phyloP scores from a whole-genome alignment of 805 yeast species.

The Candida sithepensis region DNA sequence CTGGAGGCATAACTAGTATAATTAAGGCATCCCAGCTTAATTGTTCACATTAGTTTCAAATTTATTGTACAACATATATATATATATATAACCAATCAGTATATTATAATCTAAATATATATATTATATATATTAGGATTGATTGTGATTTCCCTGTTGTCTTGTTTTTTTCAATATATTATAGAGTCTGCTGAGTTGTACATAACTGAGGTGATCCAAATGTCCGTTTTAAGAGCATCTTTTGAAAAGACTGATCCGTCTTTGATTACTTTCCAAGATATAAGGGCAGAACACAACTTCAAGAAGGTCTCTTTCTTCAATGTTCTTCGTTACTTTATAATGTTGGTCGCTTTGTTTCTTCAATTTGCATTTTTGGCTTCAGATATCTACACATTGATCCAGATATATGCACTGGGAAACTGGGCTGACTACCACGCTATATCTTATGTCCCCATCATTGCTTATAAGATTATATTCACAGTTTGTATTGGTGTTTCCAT shows the following conservation, averaged over 20 bases:
- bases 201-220: too few relatives aligned
- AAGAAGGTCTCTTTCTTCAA: slow-evolving; percentile 41
- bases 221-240: background rate
- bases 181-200: too few relatives aligned
- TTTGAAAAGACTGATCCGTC: slow-evolving; percentile 16
- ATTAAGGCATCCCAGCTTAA: too few relatives aligned
- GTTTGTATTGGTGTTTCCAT: slow-evolving; percentile 77
- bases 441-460: slow-evolving; percentile 29
- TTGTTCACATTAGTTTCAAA: too few relatives aligned
- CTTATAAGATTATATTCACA: slow-evolving; percentile 30
- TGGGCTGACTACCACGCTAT: slow-evolving; percentile 32
- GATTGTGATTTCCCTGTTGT: too few relatives aligned
- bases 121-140: too few relatives aligned
- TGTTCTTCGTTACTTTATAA: slow-evolving; percentile 38
- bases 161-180: too few relatives aligned
- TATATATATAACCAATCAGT: too few relatives aligned
- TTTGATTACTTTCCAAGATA: slow-evolving; percentile 24
- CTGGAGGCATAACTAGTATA: too few relatives aligned
- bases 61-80: too few relatives aligned
- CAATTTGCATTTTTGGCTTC: slow-evolving; percentile 53
- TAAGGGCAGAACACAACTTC: slow-evolving; percentile 25
- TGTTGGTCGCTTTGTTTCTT: slow-evolving; percentile 41
- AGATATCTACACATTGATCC: slow-evolving; percentile 77
- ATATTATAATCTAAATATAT: too few relatives aligned
- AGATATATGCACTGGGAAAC: slow-evolving; percentile 63